These are phyloP conservation scores for Starmerella cellae DNA, from an alignment of 805 yeast genomes.

Conservation along the genomic window DNA sequence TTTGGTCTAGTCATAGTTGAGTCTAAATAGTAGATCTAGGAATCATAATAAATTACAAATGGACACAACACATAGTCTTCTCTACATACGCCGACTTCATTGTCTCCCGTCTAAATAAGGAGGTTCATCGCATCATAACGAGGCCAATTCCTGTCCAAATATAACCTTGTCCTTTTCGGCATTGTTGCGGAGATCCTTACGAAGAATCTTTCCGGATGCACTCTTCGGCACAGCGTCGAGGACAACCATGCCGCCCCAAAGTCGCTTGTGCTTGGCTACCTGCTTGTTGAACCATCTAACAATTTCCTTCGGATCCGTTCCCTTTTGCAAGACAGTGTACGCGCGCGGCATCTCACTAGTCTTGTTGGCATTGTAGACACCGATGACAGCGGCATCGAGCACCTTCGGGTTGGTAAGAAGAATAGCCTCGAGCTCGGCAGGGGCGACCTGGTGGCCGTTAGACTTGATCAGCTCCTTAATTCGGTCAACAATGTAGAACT, in stretches of 20 bases:
- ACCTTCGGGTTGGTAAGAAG: conserved; percentile 63
- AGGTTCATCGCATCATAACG: too few species aligned
- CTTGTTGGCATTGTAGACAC: conserved; percentile 55
- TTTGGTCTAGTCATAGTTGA: too few species aligned
- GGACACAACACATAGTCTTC: too few species aligned
- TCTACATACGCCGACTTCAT: too few species aligned
- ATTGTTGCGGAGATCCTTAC: conserved; percentile 68
- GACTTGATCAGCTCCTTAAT: conserved; percentile 56
- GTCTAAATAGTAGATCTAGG: too few species aligned
- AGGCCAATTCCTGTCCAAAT: not conserved
- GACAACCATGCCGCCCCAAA: conserved; percentile 42
- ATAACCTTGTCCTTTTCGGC: conserved; percentile 17
- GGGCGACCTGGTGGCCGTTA: conserved; percentile 79
- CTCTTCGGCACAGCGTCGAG: conserved; percentile 84
- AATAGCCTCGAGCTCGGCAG: conserved; percentile 87
- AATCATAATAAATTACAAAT: too few species aligned
- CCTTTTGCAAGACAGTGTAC: conserved; percentile 23
- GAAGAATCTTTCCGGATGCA: conserved; percentile 86
- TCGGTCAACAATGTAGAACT: conserved; percentile 40
- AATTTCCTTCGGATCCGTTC: conserved; percentile 20
- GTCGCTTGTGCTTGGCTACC: conserved; percentile 29
- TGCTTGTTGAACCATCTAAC: conserved; percentile 27
- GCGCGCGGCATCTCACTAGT: conserved; percentile 50
- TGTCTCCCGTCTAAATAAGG: too few species aligned
- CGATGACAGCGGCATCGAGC: conserved; percentile 81